These are phyloP conservation scores for Hypoxylon crocopeplum DNA, from an alignment of 495 filamentous ascomycete species.

Conservation along the genomic window DNA sequence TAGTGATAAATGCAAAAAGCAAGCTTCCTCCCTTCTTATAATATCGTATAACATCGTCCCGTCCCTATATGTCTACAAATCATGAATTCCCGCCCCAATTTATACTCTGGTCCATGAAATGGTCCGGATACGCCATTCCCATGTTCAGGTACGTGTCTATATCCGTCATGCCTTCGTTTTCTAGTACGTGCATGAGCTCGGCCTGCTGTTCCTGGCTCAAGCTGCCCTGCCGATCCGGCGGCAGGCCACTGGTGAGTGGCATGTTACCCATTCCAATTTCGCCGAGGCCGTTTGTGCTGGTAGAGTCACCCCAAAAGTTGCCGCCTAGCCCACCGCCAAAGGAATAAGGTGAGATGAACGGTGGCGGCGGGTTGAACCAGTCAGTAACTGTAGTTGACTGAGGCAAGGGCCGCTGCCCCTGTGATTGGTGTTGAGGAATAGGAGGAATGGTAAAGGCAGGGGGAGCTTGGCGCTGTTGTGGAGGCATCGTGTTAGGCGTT, in stretches of 20 bases:
- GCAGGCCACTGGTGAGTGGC: constrained; percentile 38
- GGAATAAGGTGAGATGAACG: constrained; percentile 58
- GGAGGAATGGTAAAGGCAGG: constrained; percentile 50
- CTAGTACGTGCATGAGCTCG: constrained; percentile 71
- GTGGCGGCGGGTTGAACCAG: constrained; percentile 58
- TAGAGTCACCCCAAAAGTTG: constrained; percentile 51
- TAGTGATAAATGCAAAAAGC: not conserved
- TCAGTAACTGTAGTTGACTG: constrained; percentile 43
- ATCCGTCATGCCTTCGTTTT: constrained; percentile 67
- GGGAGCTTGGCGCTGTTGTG: constrained; percentile 31
- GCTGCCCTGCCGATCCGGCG: constrained; percentile 62
- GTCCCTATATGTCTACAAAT: too few species aligned
- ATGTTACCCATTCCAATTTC: constrained; percentile 30
- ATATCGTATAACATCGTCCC: not conserved
- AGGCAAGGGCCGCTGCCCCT: constrained; percentile 48
- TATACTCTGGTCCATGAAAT: constrained; percentile 32
- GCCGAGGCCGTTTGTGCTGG: constrained; percentile 47
- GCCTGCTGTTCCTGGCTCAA: constrained; percentile 74
- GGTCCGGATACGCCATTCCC: constrained; percentile 28
- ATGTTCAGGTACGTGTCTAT: constrained; percentile 66
- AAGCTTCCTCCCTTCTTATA: not conserved
- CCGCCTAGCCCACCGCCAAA: constrained; percentile 51
- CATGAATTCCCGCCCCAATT: constrained; percentile 24
- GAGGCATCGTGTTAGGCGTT: constrained; percentile 31
- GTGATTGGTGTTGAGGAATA: constrained; percentile 39